phyloP scores from a whole-genome alignment of 169 alveolate genomes.

The Amoebophrya sp. region DNA sequence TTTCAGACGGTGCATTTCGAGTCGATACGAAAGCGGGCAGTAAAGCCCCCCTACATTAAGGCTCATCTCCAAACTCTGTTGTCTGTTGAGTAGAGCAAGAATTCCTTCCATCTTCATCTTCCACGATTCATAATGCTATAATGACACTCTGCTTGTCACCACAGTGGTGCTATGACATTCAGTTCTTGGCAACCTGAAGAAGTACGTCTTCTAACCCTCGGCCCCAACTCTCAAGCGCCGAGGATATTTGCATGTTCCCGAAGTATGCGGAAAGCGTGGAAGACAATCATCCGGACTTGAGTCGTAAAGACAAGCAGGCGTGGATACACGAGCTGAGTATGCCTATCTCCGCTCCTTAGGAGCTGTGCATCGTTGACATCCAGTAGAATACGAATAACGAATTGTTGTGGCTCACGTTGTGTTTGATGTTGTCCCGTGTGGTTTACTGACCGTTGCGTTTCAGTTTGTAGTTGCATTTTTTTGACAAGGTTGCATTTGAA shows the following conservation, averaged over 20 bases:
- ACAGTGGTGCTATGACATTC: no score
- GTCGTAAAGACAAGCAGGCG: not conserved
- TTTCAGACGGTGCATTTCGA: not conserved
- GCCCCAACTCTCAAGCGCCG: not conserved
- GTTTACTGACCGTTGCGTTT: not conserved
- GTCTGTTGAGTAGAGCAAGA: no score
- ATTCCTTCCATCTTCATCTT: no score
- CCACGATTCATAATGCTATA: no score
- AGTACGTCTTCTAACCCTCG: no score
- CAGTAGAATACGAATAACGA: no score
- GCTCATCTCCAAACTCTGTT: no score
- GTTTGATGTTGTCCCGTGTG: not conserved
- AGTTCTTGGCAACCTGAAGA: no score
- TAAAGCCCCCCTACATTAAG: not conserved
- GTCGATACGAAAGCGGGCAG: not conserved
- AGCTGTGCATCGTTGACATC: no score
- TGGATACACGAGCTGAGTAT: not conserved
- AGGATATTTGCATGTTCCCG: not conserved
- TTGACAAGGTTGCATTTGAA: not conserved
- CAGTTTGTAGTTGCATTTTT: not conserved
- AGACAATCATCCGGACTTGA: not conserved
- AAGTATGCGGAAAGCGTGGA: not conserved
- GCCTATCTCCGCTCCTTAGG: no score
- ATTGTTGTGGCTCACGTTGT: not conserved
- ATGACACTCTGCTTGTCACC: no score